These are phyloP conservation scores for Heterobasidion occidentale DNA, from an alignment of 1,284 basidiomycete species.

Conservation along the genomic window DNA sequence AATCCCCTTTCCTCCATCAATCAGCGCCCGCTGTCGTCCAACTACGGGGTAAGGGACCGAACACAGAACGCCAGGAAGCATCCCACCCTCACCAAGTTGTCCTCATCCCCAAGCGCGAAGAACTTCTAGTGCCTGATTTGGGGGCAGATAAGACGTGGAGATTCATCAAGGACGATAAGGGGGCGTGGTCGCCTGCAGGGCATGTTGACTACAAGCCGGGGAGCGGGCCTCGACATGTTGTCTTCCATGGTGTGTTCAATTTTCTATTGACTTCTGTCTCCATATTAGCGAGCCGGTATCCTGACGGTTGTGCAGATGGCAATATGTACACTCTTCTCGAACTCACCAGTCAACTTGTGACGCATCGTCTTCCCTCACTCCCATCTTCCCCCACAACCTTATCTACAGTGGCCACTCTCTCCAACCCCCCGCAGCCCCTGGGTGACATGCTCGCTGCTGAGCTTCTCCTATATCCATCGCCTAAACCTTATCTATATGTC, in stretches of 20 bases:
- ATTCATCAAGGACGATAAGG: constrained; percentile 33
- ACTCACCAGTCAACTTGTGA: constrained; percentile 46
- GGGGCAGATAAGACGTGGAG: constrained; percentile 61
- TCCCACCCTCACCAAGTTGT: constrained; percentile 67
- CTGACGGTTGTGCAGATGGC: constrained; percentile 28
- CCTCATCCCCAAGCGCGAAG: constrained; percentile 32
- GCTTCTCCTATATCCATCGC: constrained; percentile 38
- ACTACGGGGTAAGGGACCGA: constrained; percentile 46
- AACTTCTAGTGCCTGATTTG: constrained; percentile 65
- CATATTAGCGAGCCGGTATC: not conserved
- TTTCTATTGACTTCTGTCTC: not conserved
- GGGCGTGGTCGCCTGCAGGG: constrained; percentile 37
- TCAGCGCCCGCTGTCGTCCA: constrained; percentile 9
- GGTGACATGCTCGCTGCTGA: constrained; percentile 47
- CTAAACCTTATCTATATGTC: constrained; percentile 44
- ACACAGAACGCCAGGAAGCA: constrained; percentile 49
- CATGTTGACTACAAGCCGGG: constrained; percentile 41
- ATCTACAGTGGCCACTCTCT: constrained; percentile 36
- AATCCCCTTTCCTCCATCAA: constrained; percentile 33
- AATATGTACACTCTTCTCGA: constrained; percentile 60
- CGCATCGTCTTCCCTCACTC: constrained; percentile 39
- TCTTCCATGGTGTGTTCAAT: constrained; percentile 41
- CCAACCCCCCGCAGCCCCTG: constrained; percentile 28
- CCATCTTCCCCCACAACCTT: constrained; percentile 33
- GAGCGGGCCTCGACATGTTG: constrained; percentile 62